Evolutionary conservation across 495 filamentous ascomycete genomes (phyloP).

Genomic region (Xylaria palmicola): DNA sequence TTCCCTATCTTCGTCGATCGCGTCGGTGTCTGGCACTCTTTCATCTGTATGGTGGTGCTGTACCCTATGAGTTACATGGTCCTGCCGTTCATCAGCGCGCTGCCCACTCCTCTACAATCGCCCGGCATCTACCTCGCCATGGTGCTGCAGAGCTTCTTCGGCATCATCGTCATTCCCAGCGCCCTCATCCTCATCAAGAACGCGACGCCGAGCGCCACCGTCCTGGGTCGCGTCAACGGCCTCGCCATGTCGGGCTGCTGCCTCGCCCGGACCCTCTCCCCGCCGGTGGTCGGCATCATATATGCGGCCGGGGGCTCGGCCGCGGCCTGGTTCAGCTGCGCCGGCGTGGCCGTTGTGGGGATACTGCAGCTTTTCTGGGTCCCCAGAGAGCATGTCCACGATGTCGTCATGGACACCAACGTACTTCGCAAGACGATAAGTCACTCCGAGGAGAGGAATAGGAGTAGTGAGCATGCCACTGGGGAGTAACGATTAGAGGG

Average conservation of each 20-base stretch:
- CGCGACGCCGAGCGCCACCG: slow-evolving; percentile 59
- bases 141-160: slow-evolving; percentile 63
- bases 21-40: slow-evolving; percentile 66
- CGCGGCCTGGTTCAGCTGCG: slow-evolving; percentile 68
- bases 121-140: slow-evolving; percentile 63
- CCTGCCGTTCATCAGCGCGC: slow-evolving; percentile 61
- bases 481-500: not conserved
- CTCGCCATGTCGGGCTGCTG: slow-evolving; percentile 67
- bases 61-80: slow-evolving; percentile 70
- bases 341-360: slow-evolving; percentile 59
- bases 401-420: slow-evolving; percentile 9
- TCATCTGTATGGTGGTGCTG: slow-evolving; percentile 61
- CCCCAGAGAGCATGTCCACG: slow-evolving; percentile 26
- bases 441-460: slow-evolving; percentile 5
- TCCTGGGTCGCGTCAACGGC: slow-evolving; percentile 70
- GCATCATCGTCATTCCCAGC: slow-evolving; percentile 67
- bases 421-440: slow-evolving; percentile 1
- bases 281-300: slow-evolving; percentile 63
- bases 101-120: slow-evolving; percentile 51
- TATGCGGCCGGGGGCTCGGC: slow-evolving; percentile 62
- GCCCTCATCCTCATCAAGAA: slow-evolving; percentile 72
- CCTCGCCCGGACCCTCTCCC: slow-evolving; percentile 63
- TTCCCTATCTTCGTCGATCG: slow-evolving; percentile 63
- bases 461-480: not conserved
- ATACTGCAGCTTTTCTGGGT: slow-evolving; percentile 64